These are phyloP conservation scores for Boletales sp. DNA, from an alignment of 768 basidiomycete species.

Conservation along the genomic window DNA sequence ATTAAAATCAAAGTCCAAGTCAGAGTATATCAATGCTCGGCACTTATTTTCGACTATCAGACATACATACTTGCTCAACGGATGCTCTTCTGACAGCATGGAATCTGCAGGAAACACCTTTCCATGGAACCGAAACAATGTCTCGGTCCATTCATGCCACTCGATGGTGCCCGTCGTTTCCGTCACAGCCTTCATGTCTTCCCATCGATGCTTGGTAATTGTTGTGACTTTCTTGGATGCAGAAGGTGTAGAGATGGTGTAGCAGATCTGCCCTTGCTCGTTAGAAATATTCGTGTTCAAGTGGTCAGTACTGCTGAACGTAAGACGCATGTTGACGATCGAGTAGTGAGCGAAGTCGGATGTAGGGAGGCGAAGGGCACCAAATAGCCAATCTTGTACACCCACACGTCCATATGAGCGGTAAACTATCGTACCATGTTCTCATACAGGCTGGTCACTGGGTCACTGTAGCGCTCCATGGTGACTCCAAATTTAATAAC, in stretches of 20 bases:
- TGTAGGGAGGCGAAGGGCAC: too few relatives aligned
- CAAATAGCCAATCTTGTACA: too few relatives aligned
- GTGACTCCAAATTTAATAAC: too few relatives aligned
- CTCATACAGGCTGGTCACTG: too few relatives aligned
- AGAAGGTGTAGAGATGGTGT: slow-evolving; percentile 7
- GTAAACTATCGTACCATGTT: too few relatives aligned
- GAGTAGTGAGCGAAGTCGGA: too few relatives aligned
- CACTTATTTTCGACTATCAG: too few relatives aligned
- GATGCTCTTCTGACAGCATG: neutral
- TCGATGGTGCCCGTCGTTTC: slow-evolving; percentile 7
- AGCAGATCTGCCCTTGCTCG: slow-evolving; percentile 4
- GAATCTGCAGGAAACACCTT: neutral
- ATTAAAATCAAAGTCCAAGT: neutral
- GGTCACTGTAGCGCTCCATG: too few relatives aligned
- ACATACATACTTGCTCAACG: neutral
- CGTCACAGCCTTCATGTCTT: neutral
- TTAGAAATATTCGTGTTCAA: neutral
- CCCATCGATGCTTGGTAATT: slow-evolving; percentile 1
- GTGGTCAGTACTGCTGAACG: too few relatives aligned
- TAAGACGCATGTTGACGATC: too few relatives aligned
- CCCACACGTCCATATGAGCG: too few relatives aligned
- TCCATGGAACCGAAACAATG: slow-evolving; percentile 4
- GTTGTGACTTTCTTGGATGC: neutral
- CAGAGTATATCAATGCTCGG: neutral
- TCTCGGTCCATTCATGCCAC: neutral